Conservation (phyloP, 495 filamentous ascomycete species). For the Choiromyces venosus region DNA sequence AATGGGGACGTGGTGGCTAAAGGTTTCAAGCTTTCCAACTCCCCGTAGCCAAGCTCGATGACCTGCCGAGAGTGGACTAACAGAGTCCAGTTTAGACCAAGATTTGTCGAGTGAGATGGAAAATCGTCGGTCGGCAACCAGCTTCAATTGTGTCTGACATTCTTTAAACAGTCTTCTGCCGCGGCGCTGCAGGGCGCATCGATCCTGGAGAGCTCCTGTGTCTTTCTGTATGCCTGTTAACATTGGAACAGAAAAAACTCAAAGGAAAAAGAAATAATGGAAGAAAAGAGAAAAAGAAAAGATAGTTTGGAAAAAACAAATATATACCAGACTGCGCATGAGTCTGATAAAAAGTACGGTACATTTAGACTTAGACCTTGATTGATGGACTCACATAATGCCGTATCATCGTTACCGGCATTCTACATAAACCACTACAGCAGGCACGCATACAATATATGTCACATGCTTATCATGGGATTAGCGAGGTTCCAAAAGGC, state of each 20-base stretch:
- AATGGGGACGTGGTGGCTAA: not conserved
- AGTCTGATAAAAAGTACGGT: not conserved
- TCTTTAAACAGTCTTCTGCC: not conserved
- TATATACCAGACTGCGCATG: not conserved
- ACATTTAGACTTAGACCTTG: not conserved
- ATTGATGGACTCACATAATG: not conserved
- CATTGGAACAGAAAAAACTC: not conserved
- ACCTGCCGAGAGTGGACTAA: not conserved
- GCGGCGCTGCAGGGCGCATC: not conserved
- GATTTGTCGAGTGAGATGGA: not conserved
- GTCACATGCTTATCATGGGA: not conserved
- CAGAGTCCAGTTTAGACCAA: not conserved
- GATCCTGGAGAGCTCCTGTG: not conserved
- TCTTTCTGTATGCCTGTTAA: not conserved
- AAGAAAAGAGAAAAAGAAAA: not conserved
- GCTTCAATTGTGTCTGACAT: not conserved
- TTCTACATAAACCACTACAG: not conserved
- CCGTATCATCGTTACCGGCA: not conserved
- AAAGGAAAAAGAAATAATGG: not conserved
- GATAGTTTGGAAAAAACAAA: not conserved
- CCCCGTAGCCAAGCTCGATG: constrained; percentile 16
- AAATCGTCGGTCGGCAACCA: not conserved
- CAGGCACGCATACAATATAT: not conserved
- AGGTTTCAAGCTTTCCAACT: constrained; percentile 35
- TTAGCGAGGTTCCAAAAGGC: not conserved